Conservation (phyloP, 306 rosid species). For the Medicago ruthenica region DNA sequence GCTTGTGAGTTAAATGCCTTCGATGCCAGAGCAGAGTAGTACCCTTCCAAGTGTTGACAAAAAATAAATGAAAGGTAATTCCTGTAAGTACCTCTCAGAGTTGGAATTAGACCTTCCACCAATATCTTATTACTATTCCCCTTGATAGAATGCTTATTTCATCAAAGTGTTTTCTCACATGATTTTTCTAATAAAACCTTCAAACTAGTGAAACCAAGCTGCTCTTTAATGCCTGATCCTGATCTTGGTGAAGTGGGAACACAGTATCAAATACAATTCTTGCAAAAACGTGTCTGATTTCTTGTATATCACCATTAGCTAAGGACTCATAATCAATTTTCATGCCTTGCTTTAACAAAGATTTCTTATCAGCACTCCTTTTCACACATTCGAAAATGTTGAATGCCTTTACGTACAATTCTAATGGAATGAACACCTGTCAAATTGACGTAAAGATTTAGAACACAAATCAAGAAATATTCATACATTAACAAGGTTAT, state of each 20-base stretch:
- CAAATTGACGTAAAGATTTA: slow-evolving; percentile 16
- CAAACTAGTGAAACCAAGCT: slow-evolving; percentile 14
- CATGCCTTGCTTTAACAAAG: slow-evolving; percentile 62
- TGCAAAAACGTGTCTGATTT: slow-evolving; percentile 77
- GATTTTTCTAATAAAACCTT: neutral
- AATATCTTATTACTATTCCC: neutral
- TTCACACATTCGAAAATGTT: slow-evolving; percentile 56
- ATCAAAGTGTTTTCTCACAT: slow-evolving; percentile 9
- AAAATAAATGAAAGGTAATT: neutral
- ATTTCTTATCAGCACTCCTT: slow-evolving; percentile 40
- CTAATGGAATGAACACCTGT: slow-evolving; percentile 77
- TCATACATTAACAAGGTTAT: neutral
- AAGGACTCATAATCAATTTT: slow-evolving; percentile 58
- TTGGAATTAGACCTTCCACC: neutral
- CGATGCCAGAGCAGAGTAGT: neutral
- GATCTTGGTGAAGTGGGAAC: slow-evolving; percentile 57
- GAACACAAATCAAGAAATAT: neutral
- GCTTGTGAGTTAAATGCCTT: neutral
- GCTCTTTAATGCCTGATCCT: slow-evolving; percentile 32
- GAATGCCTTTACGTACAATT: slow-evolving; percentile 51
- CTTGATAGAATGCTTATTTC: slow-evolving; percentile 16
- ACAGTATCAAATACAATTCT: slow-evolving; percentile 78
- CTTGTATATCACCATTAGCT: slow-evolving; percentile 53
- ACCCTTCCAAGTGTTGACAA: neutral
- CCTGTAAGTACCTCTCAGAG: neutral